A percentile compares a stretch with the other conserved stretches of the same genome.
Evolutionary conservation across 2,329 filamentous ascomycete genomes (phyloP).

Genomic region (Aspergillus novofumigatus): DNA sequence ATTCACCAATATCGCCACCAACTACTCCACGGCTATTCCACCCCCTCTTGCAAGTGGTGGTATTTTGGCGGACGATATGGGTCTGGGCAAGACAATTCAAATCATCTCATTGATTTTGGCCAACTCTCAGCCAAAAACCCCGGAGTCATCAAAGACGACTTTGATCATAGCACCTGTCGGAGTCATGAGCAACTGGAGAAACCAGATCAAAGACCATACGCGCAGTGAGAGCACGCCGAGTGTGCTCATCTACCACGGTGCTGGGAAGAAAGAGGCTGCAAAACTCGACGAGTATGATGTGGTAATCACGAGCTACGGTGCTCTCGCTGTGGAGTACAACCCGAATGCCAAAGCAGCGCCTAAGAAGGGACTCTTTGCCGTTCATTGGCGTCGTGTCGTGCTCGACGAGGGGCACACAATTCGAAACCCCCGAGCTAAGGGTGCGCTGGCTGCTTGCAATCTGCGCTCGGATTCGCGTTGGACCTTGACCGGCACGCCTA

Average conservation of each 20-base stretch:
- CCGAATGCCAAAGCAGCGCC: conserved; percentile 44
- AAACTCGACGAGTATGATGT: conserved; percentile 67
- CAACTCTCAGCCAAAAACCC: conserved; percentile 42
- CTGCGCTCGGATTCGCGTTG: conserved; percentile 70
- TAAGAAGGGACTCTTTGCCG: conserved; percentile 54
- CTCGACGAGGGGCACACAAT: conserved; percentile 82
- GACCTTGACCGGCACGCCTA: conserved; percentile 77
- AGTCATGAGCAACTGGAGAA: conserved; percentile 88
- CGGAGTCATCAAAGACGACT: conserved; percentile 56
- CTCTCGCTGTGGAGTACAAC: conserved; percentile 63
- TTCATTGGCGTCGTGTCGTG: conserved; percentile 73
- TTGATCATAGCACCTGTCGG: conserved; percentile 77
- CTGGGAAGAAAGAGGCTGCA: conserved; percentile 52
- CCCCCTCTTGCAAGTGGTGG: conserved; percentile 72
- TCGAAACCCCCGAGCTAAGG: conserved; percentile 70
- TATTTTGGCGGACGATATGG: conserved; percentile 90
- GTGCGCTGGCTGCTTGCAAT: conserved; percentile 62
- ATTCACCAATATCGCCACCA: conserved; percentile 68
- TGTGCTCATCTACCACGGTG: conserved; percentile 71
- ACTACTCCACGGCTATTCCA: conserved; percentile 55
- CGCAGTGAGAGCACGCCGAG: conserved; percentile 58
- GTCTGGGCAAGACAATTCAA: conserved; percentile 82
- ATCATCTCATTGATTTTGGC: conserved; percentile 73
- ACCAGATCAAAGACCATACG: conserved; percentile 72
- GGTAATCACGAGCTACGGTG: conserved; percentile 81